Evolutionary conservation across 352 stramenopile genomes (phyloP), one percentile per base, ranked within the genome.

Genomic region (Stephanocyclus meneghinianus): DNA sequence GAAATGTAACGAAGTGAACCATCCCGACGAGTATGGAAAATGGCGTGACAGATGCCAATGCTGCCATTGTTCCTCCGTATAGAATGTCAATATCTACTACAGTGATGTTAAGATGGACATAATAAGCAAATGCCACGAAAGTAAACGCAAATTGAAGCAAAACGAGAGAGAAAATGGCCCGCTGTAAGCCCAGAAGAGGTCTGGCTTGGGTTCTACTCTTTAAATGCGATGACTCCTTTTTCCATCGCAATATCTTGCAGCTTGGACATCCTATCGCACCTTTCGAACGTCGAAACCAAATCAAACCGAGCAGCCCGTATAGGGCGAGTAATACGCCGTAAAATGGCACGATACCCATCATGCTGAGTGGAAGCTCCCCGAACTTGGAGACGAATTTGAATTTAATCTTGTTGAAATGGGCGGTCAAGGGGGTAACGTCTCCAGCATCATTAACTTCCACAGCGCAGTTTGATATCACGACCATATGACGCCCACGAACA

Each of bases 391-490:
- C 44, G 64, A 80, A 75, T 21, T 63, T 64, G 29, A 79, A 68
- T 57, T 67, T 21, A 40, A 72, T 55, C 29, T 44, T 45, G 3
- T 51, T 40, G 42, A 74, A 59, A 47, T 74, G 42, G 11, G 70
- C 70, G 4, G 48, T 51, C 1, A 66, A 7, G n/a, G 62, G 64
- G 16, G 16, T 70, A 21, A 67, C 47, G 9, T 50, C 64, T 32
- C 37, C 35, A 53, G 30, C 42, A 29, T 67, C 21, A 60, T 70
- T 51, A 11, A 71, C n/a, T 62, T 66, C 37, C 2, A 45, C 56
- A n/a, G 74, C 74, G 30, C 76, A 83, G 66, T 80, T 80, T 10
- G 72, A 80, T 18, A 83, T 60, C n/a, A 83, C 51, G 16, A 80
- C 57, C 55, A 83, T 74, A 29, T 83, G 60, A 11, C 70, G 44